phyloP scores from a whole-genome alignment of 495 filamentous ascomycete species.

The Trichodelitschia bisporula region DNA sequence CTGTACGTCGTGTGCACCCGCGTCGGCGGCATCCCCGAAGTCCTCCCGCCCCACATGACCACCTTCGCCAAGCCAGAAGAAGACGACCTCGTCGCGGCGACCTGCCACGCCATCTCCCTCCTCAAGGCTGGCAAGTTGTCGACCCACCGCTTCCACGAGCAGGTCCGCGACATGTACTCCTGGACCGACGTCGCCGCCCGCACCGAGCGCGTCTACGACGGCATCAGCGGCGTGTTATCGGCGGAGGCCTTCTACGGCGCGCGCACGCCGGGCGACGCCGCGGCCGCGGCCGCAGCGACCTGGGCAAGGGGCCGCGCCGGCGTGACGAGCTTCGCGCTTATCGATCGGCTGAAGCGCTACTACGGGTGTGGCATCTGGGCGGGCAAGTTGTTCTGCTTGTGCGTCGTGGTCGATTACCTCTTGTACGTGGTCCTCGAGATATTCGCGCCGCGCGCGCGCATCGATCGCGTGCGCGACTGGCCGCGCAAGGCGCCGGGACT shows the following conservation, averaged over 20 bases:
- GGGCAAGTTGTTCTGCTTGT: conserved; percentile 87
- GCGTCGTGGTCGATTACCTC: conserved; percentile 80
- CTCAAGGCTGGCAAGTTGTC: conserved; percentile 64
- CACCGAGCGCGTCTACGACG: conserved; percentile 85
- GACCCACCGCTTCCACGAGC: conserved; percentile 83
- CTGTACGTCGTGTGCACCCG: conserved; percentile 91
- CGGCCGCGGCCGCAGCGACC: conserved; percentile 26
- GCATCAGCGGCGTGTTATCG: conserved; percentile 59
- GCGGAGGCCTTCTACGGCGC: conserved; percentile 75
- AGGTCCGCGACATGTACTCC: conserved; percentile 93
- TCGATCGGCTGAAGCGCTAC: conserved; percentile 83
- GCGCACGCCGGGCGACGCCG: conserved; percentile 28
- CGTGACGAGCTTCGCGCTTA: conserved; percentile 65
- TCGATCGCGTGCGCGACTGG: conserved; percentile 80
- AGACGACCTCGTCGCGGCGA: conserved; percentile 66
- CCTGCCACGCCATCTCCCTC: conserved; percentile 54
- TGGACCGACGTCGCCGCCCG: conserved; percentile 88
- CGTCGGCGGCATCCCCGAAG: conserved; percentile 90
- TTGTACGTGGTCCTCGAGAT: conserved; percentile 71
- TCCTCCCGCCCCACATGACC: conserved; percentile 83
- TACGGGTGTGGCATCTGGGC: conserved; percentile 99
- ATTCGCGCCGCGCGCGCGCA: conserved; percentile 57
- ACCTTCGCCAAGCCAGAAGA: conserved; percentile 83
- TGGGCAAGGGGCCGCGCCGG: conserved; percentile 49
- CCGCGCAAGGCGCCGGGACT: conserved; percentile 41